Evolutionary conservation across 768 basidiomycete species (phyloP).

Genomic region (Boletus rufocinnamomeus): DNA sequence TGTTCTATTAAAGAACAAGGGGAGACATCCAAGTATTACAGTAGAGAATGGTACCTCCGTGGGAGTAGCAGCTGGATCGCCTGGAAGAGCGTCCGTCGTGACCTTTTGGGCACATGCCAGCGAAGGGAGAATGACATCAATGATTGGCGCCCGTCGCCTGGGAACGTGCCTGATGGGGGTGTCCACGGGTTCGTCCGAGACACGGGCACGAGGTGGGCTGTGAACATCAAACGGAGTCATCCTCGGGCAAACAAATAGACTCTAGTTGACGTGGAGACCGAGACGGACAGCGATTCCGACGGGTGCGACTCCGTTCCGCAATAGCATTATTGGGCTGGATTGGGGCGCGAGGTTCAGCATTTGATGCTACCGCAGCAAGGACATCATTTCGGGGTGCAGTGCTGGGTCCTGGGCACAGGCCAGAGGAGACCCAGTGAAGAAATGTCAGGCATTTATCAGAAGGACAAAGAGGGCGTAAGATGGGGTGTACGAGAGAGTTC

Average conservation of each 20-base stretch:
- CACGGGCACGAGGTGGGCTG: slow-evolving; percentile 1
- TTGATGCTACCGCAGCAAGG: neutral
- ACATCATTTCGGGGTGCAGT: neutral
- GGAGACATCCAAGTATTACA: neutral
- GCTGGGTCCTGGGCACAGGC: slow-evolving; percentile 12
- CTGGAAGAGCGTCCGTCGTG: neutral
- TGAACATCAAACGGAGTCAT: neutral
- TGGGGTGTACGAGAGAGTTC: neutral
- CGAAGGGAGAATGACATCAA: slow-evolving; percentile 4
- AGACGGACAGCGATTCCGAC: neutral
- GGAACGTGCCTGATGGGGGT: slow-evolving; percentile 7
- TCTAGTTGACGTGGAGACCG: neutral
- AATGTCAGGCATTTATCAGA: neutral
- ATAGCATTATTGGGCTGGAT: neutral
- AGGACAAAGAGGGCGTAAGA: neutral
- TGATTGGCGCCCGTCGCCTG: slow-evolving; percentile 18
- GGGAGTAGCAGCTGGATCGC: neutral
- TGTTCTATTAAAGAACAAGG: neutral
- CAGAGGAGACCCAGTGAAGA: neutral
- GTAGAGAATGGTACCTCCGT: neutral
- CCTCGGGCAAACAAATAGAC: neutral
- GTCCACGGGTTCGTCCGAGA: slow-evolving; percentile 1
- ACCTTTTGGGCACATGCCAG: neutral
- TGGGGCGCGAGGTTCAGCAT: neutral
- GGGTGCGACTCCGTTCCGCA: neutral